phyloP scores from a whole-genome alignment of 2,329 filamentous ascomycete species.

The Trichophaea hybrida region DNA sequence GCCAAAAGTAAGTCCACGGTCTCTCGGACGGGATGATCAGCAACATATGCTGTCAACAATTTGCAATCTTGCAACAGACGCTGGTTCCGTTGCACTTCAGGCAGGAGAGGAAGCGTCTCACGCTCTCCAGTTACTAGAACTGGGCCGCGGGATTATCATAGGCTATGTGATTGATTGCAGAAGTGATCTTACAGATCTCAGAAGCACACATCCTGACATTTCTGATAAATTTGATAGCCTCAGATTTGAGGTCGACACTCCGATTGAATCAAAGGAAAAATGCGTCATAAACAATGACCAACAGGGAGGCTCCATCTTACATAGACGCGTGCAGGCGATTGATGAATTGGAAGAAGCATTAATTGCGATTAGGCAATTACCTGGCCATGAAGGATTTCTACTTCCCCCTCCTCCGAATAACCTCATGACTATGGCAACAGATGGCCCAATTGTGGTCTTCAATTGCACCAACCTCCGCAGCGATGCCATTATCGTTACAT shows the following conservation, averaged over 20 bases:
- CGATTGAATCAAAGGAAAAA: not conserved
- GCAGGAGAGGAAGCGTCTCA: not conserved
- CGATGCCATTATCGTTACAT: constrained; percentile 12
- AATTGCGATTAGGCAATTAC: not conserved
- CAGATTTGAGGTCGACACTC: not conserved
- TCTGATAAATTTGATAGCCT: not conserved
- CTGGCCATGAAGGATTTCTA: constrained; percentile 1
- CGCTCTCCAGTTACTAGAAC: constrained; percentile 6
- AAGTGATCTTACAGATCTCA: constrained; percentile 6
- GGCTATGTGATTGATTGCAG: constrained; percentile 9
- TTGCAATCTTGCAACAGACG: not conserved
- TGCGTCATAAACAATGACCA: no score
- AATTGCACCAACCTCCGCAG: constrained; percentile 5
- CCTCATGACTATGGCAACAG: constrained; percentile 3
- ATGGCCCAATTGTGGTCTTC: constrained; percentile 11
- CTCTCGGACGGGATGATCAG: constrained; percentile 7
- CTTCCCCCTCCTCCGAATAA: constrained; percentile 1
- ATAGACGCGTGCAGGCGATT: not conserved
- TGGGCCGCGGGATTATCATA: constrained; percentile 6
- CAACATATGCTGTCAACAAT: constrained; percentile 5
- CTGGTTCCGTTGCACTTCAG: constrained; percentile 2
- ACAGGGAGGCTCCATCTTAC: no score
- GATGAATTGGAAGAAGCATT: not conserved
- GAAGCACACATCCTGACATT: not conserved
- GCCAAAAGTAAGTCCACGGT: not conserved